Base-by-base conservation (phyloP, 768 basidiomycete genomes). In the Fibroporia radiculosa region DNA sequence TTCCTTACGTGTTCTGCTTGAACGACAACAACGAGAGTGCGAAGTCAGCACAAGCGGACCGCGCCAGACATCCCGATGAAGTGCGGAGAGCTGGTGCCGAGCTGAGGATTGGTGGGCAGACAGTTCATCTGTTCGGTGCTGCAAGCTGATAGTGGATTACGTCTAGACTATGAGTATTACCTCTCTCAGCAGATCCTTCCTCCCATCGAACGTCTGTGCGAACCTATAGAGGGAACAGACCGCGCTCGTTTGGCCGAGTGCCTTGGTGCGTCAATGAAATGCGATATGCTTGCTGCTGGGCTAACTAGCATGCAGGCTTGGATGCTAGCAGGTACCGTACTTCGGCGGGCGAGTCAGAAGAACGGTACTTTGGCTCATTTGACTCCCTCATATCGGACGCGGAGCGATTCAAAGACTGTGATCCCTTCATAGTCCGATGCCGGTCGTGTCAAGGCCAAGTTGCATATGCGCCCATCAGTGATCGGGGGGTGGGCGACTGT, bases 221-320 rank as follows among this genome's bases (percentile, higher is more conserved):
- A 96, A 33, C 84, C 89, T 1, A 98, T 99, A 35, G 91, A 96
- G 54, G 95, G 93, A 6, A 97, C 93, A 0, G 95, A 98, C 55
- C 77, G 89, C 22, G 71, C 93, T 6, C 77, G 93, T 27, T 68
- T 99, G 18, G 96, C 96, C 0, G 95, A 98, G 67, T 97, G 92
- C 61, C 78, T 99, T 5, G 95, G 93, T 91, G 59, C 42, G 74
- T 62, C 18, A 13, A 25, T 34, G 42, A 20, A 25, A 18, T n/a
- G 12, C 18, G 24, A 2, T 2, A 8, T n/a, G 14, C 20, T 3
- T n/a, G 19, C 1, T 24, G 37, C 29, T 24, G 33, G 39, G 22
- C 29, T 24, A 0, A 13, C 5, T 40, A 23, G 14, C 13, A 18
- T 18, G 41, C 41, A 83, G 82, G 84, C 13, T 64, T 80, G 46